Conservation (phyloP, 2,329 filamentous ascomycete species). For the Diplocarpon mali region DNA sequence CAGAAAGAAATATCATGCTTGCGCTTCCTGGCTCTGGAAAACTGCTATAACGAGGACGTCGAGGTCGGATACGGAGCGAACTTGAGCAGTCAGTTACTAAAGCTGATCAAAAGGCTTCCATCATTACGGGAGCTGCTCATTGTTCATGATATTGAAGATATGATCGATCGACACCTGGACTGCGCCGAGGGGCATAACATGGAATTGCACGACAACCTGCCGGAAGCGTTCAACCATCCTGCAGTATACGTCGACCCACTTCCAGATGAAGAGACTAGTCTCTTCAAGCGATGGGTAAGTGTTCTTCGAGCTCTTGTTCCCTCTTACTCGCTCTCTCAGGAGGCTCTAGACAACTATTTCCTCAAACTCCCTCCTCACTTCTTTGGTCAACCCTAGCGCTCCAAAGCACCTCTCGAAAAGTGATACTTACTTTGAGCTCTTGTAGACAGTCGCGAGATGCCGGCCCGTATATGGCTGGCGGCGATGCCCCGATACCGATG, state of each 20-base stretch:
- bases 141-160: slow-evolving; percentile 7
- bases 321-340: too few species aligned
- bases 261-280: neutral
- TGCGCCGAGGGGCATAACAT: slow-evolving; percentile 5
- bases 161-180: neutral
- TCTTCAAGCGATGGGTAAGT: neutral
- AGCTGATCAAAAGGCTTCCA: slow-evolving; percentile 1
- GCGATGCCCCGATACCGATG: slow-evolving; percentile 6
- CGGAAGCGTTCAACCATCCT: slow-evolving; percentile 2
- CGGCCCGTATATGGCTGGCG: slow-evolving; percentile 13
- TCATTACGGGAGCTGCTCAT: slow-evolving; percentile 6
- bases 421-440: too few species aligned
- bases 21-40: slow-evolving; percentile 10
- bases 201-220: slow-evolving; percentile 6
- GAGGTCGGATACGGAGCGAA: neutral
- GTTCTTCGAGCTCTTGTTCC: too few species aligned
- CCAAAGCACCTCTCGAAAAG: too few species aligned
- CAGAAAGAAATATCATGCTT: slow-evolving; percentile 6
- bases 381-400: too few species aligned
- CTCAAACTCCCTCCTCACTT: too few species aligned
- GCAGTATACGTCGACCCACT: neutral
- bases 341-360: too few species aligned
- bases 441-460: slow-evolving; percentile 1
- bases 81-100: neutral
- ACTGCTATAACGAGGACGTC: slow-evolving; percentile 1